Evolutionary conservation across 2,329 filamentous ascomycete genomes (phyloP).

Genomic region (Fonsecaea multimorphosa): DNA sequence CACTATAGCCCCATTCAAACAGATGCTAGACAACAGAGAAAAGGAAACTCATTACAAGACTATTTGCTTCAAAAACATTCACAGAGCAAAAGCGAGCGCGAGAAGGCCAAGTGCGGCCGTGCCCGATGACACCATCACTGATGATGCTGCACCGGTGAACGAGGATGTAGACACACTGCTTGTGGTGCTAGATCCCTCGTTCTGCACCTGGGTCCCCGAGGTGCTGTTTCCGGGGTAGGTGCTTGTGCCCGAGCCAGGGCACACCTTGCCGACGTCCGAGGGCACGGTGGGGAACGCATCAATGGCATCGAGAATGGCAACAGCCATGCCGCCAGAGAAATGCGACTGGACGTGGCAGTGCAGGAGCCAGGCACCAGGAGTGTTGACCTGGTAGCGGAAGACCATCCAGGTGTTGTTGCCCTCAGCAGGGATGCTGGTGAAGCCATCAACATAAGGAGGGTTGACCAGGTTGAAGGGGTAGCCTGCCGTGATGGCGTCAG

Average conservation of each 20-base stretch:
- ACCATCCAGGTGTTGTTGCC: slow-evolving; percentile 54
- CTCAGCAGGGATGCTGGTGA: slow-evolving; percentile 47
- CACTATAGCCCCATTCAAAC: slow-evolving; percentile 9
- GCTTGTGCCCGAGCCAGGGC: slow-evolving; percentile 40
- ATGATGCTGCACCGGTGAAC: slow-evolving; percentile 34
- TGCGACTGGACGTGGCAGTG: slow-evolving; percentile 65
- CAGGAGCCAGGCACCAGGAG: slow-evolving; percentile 62
- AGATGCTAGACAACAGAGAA: background rate
- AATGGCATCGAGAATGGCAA: slow-evolving; percentile 56
- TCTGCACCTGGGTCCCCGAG: slow-evolving; percentile 1
- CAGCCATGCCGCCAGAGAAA: slow-evolving; percentile 61
- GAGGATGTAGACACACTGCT: slow-evolving; percentile 9
- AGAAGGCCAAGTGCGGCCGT: slow-evolving; percentile 13
- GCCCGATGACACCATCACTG: slow-evolving; percentile 14
- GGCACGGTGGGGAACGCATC: slow-evolving; percentile 42
- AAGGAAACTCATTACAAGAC: slow-evolving; percentile 9
- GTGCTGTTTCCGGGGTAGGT: slow-evolving; percentile 10
- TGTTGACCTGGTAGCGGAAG: slow-evolving; percentile 59
- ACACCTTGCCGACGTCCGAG: slow-evolving; percentile 35
- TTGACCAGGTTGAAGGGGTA: slow-evolving; percentile 64
- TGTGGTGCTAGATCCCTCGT: slow-evolving; percentile 18
- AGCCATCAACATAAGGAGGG: slow-evolving; percentile 61
- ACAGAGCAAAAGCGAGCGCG: slow-evolving; percentile 15
- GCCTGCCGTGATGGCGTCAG: slow-evolving; percentile 50
- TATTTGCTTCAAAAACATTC: slow-evolving; percentile 6